Percentiles rank a stretch among this genome's conserved stretches.
Evolutionary conservation across 805 yeast species (phyloP).

Genomic region (Naumovozyma baii): DNA sequence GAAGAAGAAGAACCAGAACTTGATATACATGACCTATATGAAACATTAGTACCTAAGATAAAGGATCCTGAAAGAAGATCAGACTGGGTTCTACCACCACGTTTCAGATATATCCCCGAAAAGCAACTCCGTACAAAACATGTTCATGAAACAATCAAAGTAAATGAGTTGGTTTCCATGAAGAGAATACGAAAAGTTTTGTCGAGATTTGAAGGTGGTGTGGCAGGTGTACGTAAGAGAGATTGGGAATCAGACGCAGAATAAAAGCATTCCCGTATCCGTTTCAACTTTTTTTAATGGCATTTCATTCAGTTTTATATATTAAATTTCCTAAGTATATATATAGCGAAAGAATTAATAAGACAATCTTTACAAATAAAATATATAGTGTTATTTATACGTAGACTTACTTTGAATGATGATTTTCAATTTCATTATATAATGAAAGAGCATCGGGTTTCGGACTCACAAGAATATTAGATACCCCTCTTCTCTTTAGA

Average conservation of each 20-base stretch:
- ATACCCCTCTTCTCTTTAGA: conserved; percentile 41
- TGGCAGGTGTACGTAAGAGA: conserved; percentile 26
- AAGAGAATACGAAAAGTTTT: conserved; percentile 20
- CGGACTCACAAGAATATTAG: conserved; percentile 53
- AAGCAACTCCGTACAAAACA: conserved; percentile 27
- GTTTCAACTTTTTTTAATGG: no score
- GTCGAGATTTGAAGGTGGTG: conserved; percentile 28
- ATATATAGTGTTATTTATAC: background rate
- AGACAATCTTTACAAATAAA: background rate
- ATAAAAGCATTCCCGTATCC: background rate
- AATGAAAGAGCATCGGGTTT: conserved; percentile 65
- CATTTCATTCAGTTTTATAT: no score
- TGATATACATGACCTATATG: conserved; percentile 22
- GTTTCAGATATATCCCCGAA: conserved; percentile 25
- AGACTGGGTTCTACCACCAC: conserved; percentile 28
- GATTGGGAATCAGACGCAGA: conserved; percentile 4
- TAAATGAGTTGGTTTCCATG: conserved; percentile 22
- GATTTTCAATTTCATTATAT: conserved; percentile 28
- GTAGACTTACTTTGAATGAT: background rate
- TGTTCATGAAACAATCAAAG: conserved; percentile 23
- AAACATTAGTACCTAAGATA: conserved; percentile 24
- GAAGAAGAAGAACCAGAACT: conserved; percentile 4
- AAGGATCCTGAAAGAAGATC: conserved; percentile 28
- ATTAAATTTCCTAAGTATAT: background rate
- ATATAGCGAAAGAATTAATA: background rate